Evolutionary conservation across 2,329 filamentous ascomycete species (phyloP), one percentile per base, ranked within the genome.

Genomic region (Fusarium pseudoanthophilum): DNA sequence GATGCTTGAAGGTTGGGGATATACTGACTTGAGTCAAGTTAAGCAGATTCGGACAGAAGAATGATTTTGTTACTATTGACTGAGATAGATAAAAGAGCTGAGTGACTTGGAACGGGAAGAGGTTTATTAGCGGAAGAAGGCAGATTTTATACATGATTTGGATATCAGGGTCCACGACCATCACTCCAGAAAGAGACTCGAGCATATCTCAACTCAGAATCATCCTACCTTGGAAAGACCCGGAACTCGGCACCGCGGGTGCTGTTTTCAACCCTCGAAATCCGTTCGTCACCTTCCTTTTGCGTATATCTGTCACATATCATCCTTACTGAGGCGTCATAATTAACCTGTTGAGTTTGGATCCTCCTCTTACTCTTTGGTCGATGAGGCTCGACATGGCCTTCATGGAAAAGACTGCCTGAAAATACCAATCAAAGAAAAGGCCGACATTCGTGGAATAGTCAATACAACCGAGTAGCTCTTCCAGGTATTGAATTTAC

Each of bases 21-120:
- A 51, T 51, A 51, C 48, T 34, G 48, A 34, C 30, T 34, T 34
- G 21, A 51, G 21, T 13, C 13, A 1, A 11, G 30, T 24, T 15
- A 32, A 48, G 45, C 15, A 48, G 45, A 21, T 34, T 24, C 11
- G 21, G 20, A 51, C 9, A 0, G 5, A 24, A 51, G 11, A 10
- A 13, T 34, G 21, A 8, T 14, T 13, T 18, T 10, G 11, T 14
- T 34, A 4, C 9, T 21, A 13, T 8, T 28, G 0, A 14, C 21
- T 24, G 15, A 20, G 5, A 2, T 3, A 14, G 2, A 34, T 1
- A 21, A 11, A 7, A 2, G 11, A 10, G 14, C 11, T 34, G 14
- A 13, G 5, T 18, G 3, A 0, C 7, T 51, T 51, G 4, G 4
- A 18, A 24, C 6, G 7, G 7, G 4, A 24, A 3, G 4, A 0